Conservation (phyloP, 768 basidiomycete species). For the Rhodocollybia butyracea region DNA sequence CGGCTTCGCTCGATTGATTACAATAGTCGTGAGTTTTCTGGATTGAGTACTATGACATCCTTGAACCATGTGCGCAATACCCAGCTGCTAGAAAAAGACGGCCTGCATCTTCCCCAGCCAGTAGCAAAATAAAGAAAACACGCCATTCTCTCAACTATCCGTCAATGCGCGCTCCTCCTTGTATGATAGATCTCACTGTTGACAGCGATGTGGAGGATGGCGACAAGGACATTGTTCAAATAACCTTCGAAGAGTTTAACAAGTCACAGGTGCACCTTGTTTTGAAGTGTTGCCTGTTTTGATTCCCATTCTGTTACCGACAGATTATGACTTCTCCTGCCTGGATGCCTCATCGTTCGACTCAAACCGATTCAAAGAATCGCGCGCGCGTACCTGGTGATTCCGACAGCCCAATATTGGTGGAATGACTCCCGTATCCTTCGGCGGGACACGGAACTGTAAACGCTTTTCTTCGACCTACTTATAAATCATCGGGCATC, state of each 20-base stretch:
- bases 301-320: background rate
- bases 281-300: background rate
- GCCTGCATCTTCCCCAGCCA: background rate
- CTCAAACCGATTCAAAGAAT: too few species aligned
- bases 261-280: background rate
- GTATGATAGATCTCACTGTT: background rate
- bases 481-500: too few species aligned
- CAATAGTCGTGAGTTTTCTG: background rate
- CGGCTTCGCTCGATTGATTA: background rate
- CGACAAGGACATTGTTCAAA: conserved; percentile 4
- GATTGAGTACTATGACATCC: background rate
- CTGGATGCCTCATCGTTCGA: too few species aligned
- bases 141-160: background rate
- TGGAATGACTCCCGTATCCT: too few species aligned
- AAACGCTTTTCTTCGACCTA: too few species aligned
- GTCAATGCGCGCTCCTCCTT: background rate
- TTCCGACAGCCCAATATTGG: too few species aligned
- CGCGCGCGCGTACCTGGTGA: too few species aligned
- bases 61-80: background rate
- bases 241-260: background rate
- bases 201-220: background rate
- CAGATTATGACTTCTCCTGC: background rate
- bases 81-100: background rate
- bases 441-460: too few species aligned
- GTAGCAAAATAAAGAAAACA: background rate